phyloP scores from a whole-genome alignment of 306 rosid genomes.

The Sesbania bispinosa region DNA sequence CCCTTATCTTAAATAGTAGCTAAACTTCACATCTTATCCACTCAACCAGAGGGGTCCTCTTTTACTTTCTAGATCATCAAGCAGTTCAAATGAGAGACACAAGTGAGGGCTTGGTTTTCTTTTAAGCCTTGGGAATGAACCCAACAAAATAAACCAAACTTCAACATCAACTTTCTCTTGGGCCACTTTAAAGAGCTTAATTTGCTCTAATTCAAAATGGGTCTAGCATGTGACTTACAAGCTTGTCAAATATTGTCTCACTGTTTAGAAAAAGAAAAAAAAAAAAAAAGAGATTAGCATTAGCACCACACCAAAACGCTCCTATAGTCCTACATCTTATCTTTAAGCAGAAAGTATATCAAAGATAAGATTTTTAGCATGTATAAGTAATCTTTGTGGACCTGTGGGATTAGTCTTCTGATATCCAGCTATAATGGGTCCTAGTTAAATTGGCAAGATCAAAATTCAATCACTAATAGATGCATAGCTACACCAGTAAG shows the following conservation, averaged over 20 bases:
- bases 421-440: conserved; percentile 38
- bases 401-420: conserved; percentile 23
- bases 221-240: conserved; percentile 36
- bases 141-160: conserved; percentile 21
- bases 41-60: conserved; percentile 24
- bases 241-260: conserved; percentile 55
- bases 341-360: conserved; percentile 31
- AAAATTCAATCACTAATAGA: conserved; percentile 25
- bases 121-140: neutral
- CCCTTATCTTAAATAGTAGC: conserved; percentile 42
- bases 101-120: neutral
- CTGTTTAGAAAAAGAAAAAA: too few species aligned
- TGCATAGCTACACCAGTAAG: too few species aligned
- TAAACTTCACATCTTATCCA: conserved; percentile 46
- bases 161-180: conserved; percentile 12
- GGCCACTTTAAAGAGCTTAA: conserved; percentile 24
- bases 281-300: conserved; percentile 28
- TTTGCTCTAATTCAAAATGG: conserved; percentile 22
- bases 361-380: conserved; percentile 56
- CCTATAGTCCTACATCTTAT: conserved; percentile 43
- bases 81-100: conserved; percentile 7
- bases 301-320: conserved; percentile 37
- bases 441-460: conserved; percentile 14
- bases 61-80: conserved; percentile 18
- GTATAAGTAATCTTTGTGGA: conserved; percentile 37